These are phyloP conservation scores for Coemansia nantahalensis DNA, from an alignment of 192 early-diverging fungal species.

Conservation along the genomic window DNA sequence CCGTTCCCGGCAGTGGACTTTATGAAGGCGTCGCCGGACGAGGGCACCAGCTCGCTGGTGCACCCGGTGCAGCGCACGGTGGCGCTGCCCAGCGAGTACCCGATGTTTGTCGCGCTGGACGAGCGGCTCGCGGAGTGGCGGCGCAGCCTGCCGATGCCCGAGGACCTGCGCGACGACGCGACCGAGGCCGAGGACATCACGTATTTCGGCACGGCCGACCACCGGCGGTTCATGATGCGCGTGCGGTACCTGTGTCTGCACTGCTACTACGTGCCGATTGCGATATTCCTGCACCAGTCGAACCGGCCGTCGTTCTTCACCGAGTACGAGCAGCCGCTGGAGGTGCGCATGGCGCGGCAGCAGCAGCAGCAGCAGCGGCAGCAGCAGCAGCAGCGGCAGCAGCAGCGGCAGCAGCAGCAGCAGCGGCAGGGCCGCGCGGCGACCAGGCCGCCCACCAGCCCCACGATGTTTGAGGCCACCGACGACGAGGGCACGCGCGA, in stretches of 20 bases:
- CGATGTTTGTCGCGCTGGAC: constrained; percentile 36
- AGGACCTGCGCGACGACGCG: constrained; percentile 50
- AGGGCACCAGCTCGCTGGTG: constrained; percentile 18
- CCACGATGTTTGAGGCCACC: no score
- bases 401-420: constrained; percentile 1
- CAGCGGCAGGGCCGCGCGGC: neutral
- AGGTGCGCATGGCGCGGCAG: constrained; percentile 9
- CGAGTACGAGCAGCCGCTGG: constrained; percentile 50
- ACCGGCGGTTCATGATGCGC: constrained; percentile 55
- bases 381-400: constrained; percentile 43
- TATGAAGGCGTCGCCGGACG: constrained; percentile 9
- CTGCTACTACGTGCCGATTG: constrained; percentile 52
- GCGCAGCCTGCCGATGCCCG: constrained; percentile 37
- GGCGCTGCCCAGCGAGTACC: constrained; percentile 35
- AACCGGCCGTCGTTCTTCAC: constrained; percentile 53
- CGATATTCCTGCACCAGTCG: constrained; percentile 47
- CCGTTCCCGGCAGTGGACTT: constrained; percentile 50
- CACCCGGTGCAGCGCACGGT: constrained; percentile 37
- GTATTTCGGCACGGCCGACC: constrained; percentile 50
- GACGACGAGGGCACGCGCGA: constrained; percentile 14
- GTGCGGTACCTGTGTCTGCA: constrained; percentile 53
- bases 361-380: neutral
- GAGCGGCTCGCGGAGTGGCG: constrained; percentile 43
- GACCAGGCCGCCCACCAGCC: no score
- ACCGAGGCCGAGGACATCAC: constrained; percentile 39